Evolutionary conservation across 495 filamentous ascomycete species (phyloP), one percentile per base, ranked within the genome.

Genomic region (Immersiella caudata): DNA sequence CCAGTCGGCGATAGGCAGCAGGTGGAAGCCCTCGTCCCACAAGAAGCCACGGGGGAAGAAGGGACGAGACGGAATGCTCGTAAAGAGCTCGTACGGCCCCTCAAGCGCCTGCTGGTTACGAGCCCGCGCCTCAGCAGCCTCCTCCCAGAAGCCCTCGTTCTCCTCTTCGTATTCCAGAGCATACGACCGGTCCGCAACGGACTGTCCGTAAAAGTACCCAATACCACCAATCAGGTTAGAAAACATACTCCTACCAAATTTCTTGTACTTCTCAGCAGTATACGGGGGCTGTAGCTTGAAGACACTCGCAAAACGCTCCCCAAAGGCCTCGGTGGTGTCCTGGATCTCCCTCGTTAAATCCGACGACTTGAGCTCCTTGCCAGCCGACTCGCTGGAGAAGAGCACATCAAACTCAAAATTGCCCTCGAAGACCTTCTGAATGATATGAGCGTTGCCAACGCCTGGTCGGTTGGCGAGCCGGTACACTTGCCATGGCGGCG

Each of bases 11-110:
- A 99, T 87, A 20, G 96, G 96, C 63, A 98, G 84, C 36, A 98
- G 82, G 74, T 99, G 95, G 79, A 98, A 99, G 1, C 95, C 95
- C 74, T 99, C 95, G 75, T 99, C 95, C 95, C 95, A 99, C 8
- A 97, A 83, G 78, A 99, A 99, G 0, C 95, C 95, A 73, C 95
- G 82, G 0, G 95, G 96, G 76, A 99, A 99, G 84, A 98, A 99
- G 1, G 95, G 92, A 18, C 95, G 83, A 25, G 94, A 97, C 6
- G 95, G 95, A 64, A 98, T 91, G 75, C 90, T 93, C 27, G 94
- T 96, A 74, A 94, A 98, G 0, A 99, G 87, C 75, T 96, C 91
- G 65, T 89, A 90, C 5, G 94, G 93, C 0, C 92, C 94, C 73
- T 97, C 95, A 12, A 91, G 76, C 67, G 84, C 78, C 65, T 90